phyloP scores from a whole-genome alignment of 2,329 filamentous ascomycete species.

The Bimuria novae-zelandiae region DNA sequence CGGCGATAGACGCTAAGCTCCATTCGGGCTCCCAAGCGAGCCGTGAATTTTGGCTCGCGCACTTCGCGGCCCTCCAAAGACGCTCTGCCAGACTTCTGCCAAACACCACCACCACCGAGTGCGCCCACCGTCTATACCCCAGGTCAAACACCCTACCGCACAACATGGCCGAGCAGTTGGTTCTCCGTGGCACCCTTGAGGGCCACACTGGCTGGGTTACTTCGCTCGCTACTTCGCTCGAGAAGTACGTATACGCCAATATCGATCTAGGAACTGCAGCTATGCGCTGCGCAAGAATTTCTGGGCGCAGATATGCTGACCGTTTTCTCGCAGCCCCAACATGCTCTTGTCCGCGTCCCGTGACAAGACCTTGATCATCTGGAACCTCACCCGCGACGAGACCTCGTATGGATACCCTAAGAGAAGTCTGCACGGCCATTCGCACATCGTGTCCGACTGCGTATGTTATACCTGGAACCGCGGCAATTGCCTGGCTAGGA shows the following conservation, averaged over 20 bases:
- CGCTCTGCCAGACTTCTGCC: slow-evolving; percentile 21
- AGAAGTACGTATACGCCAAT: slow-evolving; percentile 69
- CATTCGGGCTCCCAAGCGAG: slow-evolving; percentile 1
- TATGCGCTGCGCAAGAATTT: neutral
- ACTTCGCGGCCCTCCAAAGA: slow-evolving; percentile 8
- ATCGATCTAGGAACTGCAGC: slow-evolving; percentile 13
- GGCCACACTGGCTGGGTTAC: slow-evolving; percentile 99
- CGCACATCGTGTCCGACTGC: slow-evolving; percentile 99
- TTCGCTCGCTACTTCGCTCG: slow-evolving; percentile 95
- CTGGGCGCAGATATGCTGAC: neutral
- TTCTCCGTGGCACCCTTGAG: slow-evolving; percentile 96
- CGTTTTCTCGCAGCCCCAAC: slow-evolving; percentile 72
- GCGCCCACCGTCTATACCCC: slow-evolving; percentile 33
- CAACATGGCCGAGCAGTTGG: slow-evolving; percentile 88
- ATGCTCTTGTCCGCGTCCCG: slow-evolving; percentile 98
- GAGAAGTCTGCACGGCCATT: slow-evolving; percentile 97
- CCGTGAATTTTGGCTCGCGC: too few relatives aligned
- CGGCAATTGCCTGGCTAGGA: slow-evolving; percentile 34
- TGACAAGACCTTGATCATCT: slow-evolving; percentile 99
- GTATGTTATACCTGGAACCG: slow-evolving; percentile 64
- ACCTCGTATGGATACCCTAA: slow-evolving; percentile 98
- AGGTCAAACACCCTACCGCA: slow-evolving; percentile 40
- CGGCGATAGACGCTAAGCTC: neutral
- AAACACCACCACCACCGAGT: slow-evolving; percentile 32
- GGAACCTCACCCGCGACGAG: slow-evolving; percentile 99